Evolutionary conservation across 2,329 filamentous ascomycete genomes (phyloP).

Genomic region (Coccinonectria pachysandricola): DNA sequence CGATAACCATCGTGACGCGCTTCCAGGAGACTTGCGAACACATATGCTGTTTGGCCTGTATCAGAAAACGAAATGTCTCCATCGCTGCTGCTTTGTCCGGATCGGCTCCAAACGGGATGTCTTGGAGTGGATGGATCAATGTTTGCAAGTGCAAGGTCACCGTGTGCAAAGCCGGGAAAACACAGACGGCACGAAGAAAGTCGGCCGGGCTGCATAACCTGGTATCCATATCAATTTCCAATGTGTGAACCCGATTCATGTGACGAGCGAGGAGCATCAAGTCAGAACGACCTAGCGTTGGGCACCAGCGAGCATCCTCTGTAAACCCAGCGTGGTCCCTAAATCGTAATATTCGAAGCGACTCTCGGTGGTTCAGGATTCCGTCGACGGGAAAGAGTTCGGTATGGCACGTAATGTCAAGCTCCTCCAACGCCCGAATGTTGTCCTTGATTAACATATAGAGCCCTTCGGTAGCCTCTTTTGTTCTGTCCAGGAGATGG

Average conservation of each 20-base stretch:
- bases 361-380: slow-evolving; percentile 26
- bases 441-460: slow-evolving; percentile 28
- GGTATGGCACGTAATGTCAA: slow-evolving; percentile 33
- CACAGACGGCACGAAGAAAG: slow-evolving; percentile 29
- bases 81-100: slow-evolving; percentile 28
- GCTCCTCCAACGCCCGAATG: slow-evolving; percentile 25
- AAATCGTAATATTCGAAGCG: slow-evolving; percentile 30
- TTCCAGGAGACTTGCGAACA: slow-evolving; percentile 22
- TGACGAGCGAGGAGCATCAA: slow-evolving; percentile 22
- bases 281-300: slow-evolving; percentile 28
- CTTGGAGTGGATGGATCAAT: slow-evolving; percentile 23
- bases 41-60: slow-evolving; percentile 17
- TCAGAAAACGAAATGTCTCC: slow-evolving; percentile 23
- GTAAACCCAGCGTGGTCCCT: slow-evolving; percentile 36
- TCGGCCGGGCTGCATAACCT: slow-evolving; percentile 21
- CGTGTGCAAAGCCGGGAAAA: slow-evolving; percentile 29
- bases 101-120: slow-evolving; percentile 20
- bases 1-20: slow-evolving; percentile 35
- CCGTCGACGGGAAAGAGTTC: slow-evolving; percentile 29
- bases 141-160: slow-evolving; percentile 37
- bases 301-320: slow-evolving; percentile 31
- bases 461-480: slow-evolving; percentile 30
- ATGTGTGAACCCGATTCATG: slow-evolving; percentile 25
- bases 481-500: slow-evolving; percentile 26
- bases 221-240: slow-evolving; percentile 40